Evolutionary conservation across 1,284 basidiomycete species (phyloP).

Genomic region (Papiliotrema nemorosa): DNA sequence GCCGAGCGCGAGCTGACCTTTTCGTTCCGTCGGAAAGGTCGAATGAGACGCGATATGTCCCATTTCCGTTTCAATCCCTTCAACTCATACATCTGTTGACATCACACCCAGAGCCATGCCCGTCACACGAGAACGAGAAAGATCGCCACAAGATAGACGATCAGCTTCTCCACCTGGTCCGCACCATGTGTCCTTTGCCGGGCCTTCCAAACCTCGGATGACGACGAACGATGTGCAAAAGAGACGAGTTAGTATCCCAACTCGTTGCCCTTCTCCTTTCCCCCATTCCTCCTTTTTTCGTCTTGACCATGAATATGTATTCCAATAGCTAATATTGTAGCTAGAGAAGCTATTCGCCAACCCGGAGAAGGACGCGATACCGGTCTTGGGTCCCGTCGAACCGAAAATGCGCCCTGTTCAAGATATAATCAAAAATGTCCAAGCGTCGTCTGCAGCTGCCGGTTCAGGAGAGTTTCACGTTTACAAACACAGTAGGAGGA

Average conservation of each 20-base stretch:
- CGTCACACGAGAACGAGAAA: not conserved
- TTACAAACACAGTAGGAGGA: constrained; percentile 88
- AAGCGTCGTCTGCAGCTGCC: constrained; percentile 81
- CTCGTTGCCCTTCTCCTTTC: not conserved
- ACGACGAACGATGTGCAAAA: not conserved
- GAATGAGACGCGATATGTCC: too few species aligned
- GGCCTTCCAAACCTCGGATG: not conserved
- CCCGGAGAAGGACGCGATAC: constrained; percentile 61
- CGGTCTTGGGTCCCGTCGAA: constrained; percentile 50
- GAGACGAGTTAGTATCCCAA: not conserved
- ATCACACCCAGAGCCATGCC: too few species aligned
- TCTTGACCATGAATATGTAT: too few species aligned
- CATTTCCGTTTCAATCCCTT: too few species aligned
- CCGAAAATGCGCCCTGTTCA: constrained; percentile 65
- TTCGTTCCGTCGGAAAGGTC: too few species aligned
- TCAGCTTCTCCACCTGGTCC: not conserved
- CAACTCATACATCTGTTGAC: too few species aligned
- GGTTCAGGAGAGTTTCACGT: constrained; percentile 97
- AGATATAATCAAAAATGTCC: constrained; percentile 99
- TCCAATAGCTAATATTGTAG: constrained; percentile 38
- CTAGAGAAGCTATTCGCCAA: constrained; percentile 83
- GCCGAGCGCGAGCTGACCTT: too few species aligned
- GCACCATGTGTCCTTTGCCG: not conserved
- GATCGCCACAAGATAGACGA: not conserved
- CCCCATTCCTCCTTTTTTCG: not conserved